A percentile compares a stretch with the other conserved stretches of the same genome.
Conservation (phyloP, 805 yeast genomes). For the Candida railenensis region DNA sequence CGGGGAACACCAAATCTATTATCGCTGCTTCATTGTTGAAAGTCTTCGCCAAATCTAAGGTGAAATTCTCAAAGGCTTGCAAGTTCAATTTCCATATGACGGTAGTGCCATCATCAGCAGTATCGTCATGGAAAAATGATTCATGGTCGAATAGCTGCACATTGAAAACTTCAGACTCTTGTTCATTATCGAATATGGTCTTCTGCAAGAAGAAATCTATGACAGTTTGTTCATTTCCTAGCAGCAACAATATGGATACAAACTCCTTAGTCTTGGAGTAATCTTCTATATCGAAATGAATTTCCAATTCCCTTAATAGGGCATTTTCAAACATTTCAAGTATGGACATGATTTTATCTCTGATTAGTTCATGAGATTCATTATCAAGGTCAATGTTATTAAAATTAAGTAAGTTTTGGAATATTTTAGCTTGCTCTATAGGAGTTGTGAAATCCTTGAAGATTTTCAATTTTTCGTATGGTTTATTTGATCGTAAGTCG, state of each 20-base stretch:
- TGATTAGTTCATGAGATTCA: slow-evolving; percentile 26
- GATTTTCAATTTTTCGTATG: slow-evolving; percentile 43
- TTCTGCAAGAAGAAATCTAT: slow-evolving; percentile 45
- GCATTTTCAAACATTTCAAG: slow-evolving; percentile 73
- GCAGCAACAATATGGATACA: slow-evolving; percentile 32
- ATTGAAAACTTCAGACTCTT: slow-evolving; percentile 22
- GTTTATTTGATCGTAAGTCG: slow-evolving; percentile 42
- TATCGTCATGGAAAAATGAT: slow-evolving; percentile 17
- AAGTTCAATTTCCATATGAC: not conserved
- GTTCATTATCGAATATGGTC: slow-evolving; percentile 38
- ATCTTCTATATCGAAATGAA: slow-evolving; percentile 49
- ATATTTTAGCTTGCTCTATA: slow-evolving; percentile 48
- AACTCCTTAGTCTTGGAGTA: slow-evolving; percentile 35
- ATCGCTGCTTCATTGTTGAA: slow-evolving; percentile 38
- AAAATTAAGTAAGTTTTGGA: slow-evolving; percentile 40
- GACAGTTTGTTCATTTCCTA: slow-evolving; percentile 41
- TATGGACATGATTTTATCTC: slow-evolving; percentile 50
- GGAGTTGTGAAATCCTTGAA: slow-evolving; percentile 49
- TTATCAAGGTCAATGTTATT: slow-evolving; percentile 32
- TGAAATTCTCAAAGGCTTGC: slow-evolving; percentile 19
- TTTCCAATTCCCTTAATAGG: slow-evolving; percentile 64
- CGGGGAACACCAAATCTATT: slow-evolving; percentile 46
- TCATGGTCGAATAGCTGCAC: slow-evolving; percentile 26
- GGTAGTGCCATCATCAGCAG: slow-evolving; percentile 4
- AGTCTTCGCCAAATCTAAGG: slow-evolving; percentile 26